Evolutionary conservation across 306 rosid species (phyloP).

Genomic region (Casuarina cunninghamiana): DNA sequence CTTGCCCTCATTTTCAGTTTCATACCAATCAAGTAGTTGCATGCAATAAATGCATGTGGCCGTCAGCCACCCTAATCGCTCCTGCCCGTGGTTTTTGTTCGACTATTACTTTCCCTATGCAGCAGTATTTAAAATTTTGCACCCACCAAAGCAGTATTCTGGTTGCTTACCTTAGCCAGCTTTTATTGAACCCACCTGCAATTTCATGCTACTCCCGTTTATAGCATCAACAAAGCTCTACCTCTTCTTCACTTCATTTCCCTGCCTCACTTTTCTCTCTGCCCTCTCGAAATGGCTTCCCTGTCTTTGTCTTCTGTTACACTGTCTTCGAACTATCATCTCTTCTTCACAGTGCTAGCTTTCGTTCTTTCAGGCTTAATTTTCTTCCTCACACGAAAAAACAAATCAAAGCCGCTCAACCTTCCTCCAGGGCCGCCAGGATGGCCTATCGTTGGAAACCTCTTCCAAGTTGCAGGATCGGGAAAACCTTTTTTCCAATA

Average conservation of each 20-base stretch:
- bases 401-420: conserved; percentile 42
- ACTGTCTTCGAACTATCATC: conserved; percentile 42
- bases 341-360: conserved; percentile 52
- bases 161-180: conserved; percentile 20
- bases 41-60: conserved; percentile 31
- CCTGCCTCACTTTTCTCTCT: background rate
- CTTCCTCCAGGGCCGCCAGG: conserved; percentile 96
- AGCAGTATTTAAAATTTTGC: conserved; percentile 4
- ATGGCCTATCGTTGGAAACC: conserved; percentile 94
- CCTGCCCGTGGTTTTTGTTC: background rate
- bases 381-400: conserved; percentile 45
- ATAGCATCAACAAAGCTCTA: conserved; percentile 25
- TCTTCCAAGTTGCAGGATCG: conserved; percentile 70
- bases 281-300: conserved; percentile 37
- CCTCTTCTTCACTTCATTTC: conserved; percentile 12
- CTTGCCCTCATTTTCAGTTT: background rate
- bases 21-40: conserved; percentile 29
- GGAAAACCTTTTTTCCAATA: conserved; percentile 74
- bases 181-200: conserved; percentile 58
- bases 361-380: conserved; percentile 48
- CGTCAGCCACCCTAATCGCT: background rate
- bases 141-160: conserved; percentile 21
- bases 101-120: background rate
- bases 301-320: conserved; percentile 25
- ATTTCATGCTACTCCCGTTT: conserved; percentile 59